phyloP scores from a whole-genome alignment of 148 eudicot genomes.

The Heliosperma pusillum region DNA sequence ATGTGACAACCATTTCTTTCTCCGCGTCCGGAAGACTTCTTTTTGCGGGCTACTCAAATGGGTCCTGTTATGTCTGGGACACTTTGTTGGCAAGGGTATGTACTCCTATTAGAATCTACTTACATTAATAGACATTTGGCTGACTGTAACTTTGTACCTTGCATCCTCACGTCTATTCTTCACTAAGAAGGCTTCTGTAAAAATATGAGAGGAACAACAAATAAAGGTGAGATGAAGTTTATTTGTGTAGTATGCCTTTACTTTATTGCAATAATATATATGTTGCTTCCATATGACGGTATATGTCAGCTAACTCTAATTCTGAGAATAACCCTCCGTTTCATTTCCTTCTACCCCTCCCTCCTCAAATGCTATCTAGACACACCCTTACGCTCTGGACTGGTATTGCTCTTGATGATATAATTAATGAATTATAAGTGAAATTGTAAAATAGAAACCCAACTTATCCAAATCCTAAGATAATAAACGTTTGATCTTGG shows the following conservation, averaged over 20 bases:
- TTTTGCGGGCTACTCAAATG: constrained; percentile 82
- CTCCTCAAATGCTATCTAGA: background rate
- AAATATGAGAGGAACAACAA: background rate
- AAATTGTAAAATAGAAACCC: too few relatives aligned
- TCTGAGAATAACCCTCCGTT: background rate
- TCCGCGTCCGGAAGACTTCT: constrained; percentile 94
- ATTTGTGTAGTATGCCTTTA: background rate
- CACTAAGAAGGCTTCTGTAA: background rate
- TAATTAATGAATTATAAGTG: too few relatives aligned
- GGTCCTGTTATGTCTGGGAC: constrained; percentile 95
- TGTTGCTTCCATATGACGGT: background rate
- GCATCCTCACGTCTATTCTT: background rate
- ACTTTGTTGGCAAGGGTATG: constrained; percentile 84
- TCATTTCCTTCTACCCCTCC: background rate
- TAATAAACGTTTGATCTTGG: background rate
- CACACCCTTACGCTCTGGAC: background rate
- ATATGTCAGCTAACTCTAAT: background rate
- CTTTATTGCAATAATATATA: background rate
- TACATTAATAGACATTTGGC: background rate
- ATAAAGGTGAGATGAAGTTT: background rate
- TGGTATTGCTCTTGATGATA: background rate
- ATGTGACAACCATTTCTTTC: constrained; percentile 78
- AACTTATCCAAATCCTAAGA: background rate
- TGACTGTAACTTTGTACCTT: background rate
- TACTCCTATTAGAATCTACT: background rate